Conservation (phyloP, 257 asterid species). For the Eucommia ulmoides region DNA sequence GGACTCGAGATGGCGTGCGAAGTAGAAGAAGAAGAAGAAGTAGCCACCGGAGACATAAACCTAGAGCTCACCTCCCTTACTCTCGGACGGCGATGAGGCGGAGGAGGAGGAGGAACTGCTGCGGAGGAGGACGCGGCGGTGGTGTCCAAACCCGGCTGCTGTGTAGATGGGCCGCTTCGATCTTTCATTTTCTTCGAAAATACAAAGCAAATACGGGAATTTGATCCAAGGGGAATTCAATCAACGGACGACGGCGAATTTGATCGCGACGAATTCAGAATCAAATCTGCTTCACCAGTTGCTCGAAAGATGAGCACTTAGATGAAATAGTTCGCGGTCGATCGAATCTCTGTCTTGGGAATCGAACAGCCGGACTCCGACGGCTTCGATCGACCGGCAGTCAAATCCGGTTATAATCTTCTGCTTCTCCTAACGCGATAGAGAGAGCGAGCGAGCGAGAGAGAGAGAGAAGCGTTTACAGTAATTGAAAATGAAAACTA, state of each 20-base stretch:
- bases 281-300: too few species aligned
- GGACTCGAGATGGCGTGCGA: background rate
- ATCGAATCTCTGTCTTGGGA: background rate
- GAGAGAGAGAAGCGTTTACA: too few species aligned
- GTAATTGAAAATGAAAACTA: too few species aligned
- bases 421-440: too few species aligned
- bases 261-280: too few species aligned
- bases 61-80: conserved; percentile 38
- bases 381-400: background rate
- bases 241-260: background rate
- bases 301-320: background rate
- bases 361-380: background rate
- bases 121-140: background rate
- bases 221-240: background rate
- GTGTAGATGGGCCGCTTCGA: background rate
- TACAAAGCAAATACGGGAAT: background rate
- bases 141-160: too few species aligned
- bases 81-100: conserved; percentile 26
- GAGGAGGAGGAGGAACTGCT: conserved; percentile 20
- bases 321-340: background rate
- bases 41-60: conserved; percentile 27
- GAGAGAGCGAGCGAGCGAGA: too few species aligned
- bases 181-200: background rate
- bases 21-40: background rate
- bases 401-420: too few species aligned